Base-by-base conservation (phyloP, 2,329 filamentous ascomycete genomes). In the Aspergillus hiratsukae region DNA sequence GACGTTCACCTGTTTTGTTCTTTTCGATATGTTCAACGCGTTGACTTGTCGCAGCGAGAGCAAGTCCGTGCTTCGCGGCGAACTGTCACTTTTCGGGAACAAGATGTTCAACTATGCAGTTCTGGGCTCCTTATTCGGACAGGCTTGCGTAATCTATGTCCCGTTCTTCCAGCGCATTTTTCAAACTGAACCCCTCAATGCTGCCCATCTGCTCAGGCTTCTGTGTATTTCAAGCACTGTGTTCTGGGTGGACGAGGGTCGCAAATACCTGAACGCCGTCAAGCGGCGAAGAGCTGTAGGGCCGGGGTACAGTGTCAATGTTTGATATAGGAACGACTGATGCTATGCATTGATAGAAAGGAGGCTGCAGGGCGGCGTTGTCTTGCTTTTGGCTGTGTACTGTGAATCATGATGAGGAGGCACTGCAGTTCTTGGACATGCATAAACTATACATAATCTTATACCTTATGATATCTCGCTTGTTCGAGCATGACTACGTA, bases 11-110 rank as follows among this genome's bases (percentile, higher is more conserved):
- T 96, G 92, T 76, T 99, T 99, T 70, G 94, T 99, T 48, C 84
- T 99, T 53, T 99, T 97, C 75, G 94, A 99, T 80, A 99, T 99
- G 94, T 97, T 97, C 81, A 97, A 99, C 74, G 94, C 94, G 1
- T 81, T 99, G 23, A 88, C 90, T 17, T 99, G 94, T 75, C 90
- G 94, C 49, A 95, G 89, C 7, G 92, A 96, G 70, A 86, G 84
- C 60, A 97, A 97, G 73, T 95, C 90, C 10, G 81, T 99, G 4
- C 82, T 99, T 3, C 83, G 88, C 27, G 93, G 94, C 43, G 92
- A 99, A 71, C 81, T 96, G 51, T 85, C 88, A 8, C 73, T 96
- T 11, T 89, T 94, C 56, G 86, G 87, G 8, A 99, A 99, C 71
- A 88, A 86, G 58, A 88, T 99, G 75, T 99, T 99, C 78, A 97